Evolutionary conservation across 1,284 basidiomycete genomes (phyloP).

Genomic region (Trichosporon ovoides): DNA sequence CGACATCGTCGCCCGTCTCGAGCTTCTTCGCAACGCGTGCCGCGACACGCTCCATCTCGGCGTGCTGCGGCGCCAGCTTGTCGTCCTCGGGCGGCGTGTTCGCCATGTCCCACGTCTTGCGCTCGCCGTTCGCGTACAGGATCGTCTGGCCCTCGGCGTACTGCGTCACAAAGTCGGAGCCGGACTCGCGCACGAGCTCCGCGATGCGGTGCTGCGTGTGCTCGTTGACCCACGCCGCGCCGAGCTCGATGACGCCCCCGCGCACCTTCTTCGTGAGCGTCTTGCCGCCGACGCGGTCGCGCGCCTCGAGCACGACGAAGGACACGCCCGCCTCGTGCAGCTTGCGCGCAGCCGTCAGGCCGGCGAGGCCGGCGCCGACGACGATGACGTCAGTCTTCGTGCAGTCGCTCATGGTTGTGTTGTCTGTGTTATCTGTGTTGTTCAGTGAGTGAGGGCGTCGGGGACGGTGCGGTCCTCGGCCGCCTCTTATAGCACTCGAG

Average conservation of each 20-base stretch:
- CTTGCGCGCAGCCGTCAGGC: conserved; percentile 13
- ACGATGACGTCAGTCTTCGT: conserved; percentile 13
- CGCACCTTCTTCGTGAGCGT: conserved; percentile 6
- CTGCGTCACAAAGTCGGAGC: conserved; percentile 11
- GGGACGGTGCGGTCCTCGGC: no score
- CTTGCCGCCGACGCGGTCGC: conserved; percentile 18
- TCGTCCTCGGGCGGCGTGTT: not conserved
- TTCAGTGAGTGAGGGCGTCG: not conserved
- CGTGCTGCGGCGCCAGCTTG: not conserved
- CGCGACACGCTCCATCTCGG: conserved; percentile 2
- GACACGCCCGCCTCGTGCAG: conserved; percentile 15
- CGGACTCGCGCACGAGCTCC: conserved; percentile 8
- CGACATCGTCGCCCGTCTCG: not conserved
- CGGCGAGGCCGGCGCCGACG: conserved; percentile 18
- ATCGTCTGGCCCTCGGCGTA: conserved; percentile 1
- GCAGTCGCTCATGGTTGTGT: not conserved
- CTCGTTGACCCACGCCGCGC: conserved; percentile 19
- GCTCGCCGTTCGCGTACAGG: not conserved
- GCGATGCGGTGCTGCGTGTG: conserved; percentile 12
- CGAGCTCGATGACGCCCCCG: conserved; percentile 15
- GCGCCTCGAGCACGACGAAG: conserved; percentile 18
- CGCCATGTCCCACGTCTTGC: no score
- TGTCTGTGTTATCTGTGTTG: no score
- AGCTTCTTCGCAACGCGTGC: not conserved
- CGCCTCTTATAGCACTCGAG: no score